phyloP scores from a whole-genome alignment of 2,329 filamentous ascomycete genomes.

The Fusarium brevicatenulatum region DNA sequence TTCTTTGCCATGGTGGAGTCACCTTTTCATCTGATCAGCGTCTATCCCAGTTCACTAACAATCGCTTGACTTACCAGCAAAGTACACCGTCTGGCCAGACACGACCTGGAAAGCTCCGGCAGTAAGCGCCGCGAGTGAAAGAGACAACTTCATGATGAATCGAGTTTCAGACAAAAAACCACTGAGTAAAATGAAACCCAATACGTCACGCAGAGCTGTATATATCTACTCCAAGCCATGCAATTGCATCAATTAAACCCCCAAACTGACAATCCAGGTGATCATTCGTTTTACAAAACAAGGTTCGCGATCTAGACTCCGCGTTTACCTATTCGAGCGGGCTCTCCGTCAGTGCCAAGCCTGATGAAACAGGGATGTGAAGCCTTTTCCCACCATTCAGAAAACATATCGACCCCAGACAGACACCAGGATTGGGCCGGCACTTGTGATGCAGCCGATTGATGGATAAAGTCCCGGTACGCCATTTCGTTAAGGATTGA shows the following conservation, averaged over 20 bases:
- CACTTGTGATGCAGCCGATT: conserved; percentile 12
- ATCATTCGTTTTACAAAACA: conserved; percentile 21
- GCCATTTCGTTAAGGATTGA: neutral
- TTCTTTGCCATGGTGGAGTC: conserved; percentile 70
- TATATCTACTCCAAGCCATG: conserved; percentile 2
- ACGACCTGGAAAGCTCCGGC: conserved; percentile 29
- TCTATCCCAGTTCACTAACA: rapidly evolving
- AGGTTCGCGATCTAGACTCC: conserved; percentile 17
- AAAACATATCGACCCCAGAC: neutral
- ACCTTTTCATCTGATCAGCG: conserved; percentile 39
- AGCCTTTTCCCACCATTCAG: conserved; percentile 32
- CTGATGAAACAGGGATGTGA: conserved; percentile 2
- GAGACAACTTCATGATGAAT: conserved; percentile 38
- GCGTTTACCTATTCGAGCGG: conserved; percentile 15
- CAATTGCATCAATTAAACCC: neutral
- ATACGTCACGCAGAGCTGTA: neutral
- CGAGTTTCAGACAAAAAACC: neutral
- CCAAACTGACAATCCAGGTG: neutral
- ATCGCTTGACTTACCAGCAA: conserved; percentile 52
- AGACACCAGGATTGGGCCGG: neutral
- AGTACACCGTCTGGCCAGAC: conserved; percentile 48
- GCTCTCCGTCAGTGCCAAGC: conserved; percentile 1
- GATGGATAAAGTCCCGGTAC: conserved; percentile 16
- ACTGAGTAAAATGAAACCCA: neutral
- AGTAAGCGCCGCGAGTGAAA: conserved; percentile 27